These are phyloP conservation scores for Chernovozyma aurita DNA, from an alignment of 1,139 yeast genomes.

Conservation along the genomic window DNA sequence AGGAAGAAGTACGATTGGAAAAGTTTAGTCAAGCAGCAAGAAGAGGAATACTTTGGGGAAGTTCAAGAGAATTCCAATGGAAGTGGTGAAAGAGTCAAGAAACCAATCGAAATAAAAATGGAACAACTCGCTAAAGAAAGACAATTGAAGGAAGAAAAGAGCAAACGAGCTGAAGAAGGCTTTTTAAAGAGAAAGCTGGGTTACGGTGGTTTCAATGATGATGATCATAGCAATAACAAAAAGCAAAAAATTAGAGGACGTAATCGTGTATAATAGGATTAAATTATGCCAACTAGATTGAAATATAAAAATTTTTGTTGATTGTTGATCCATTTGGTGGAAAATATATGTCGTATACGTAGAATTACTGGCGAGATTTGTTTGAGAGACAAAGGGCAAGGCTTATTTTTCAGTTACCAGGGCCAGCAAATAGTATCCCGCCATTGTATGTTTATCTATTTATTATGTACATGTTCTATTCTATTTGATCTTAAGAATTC, in stretches of 20 bases:
- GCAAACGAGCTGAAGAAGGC: slow-evolving; percentile 12
- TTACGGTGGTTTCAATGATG: slow-evolving; percentile 12
- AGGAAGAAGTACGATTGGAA: slow-evolving; percentile 86
- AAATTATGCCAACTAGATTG: too few species aligned
- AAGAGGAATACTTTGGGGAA: slow-evolving; percentile 41
- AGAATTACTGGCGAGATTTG: too few species aligned
- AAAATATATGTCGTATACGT: too few species aligned
- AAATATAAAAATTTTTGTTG: too few species aligned
- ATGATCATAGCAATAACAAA: slow-evolving; percentile 10
- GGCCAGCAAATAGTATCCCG: too few species aligned
- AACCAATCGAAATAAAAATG: slow-evolving; percentile 43
- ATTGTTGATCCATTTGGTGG: too few species aligned
- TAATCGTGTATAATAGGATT: slow-evolving; percentile 15
- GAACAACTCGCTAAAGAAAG: slow-evolving; percentile 35
- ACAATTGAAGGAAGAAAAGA: slow-evolving; percentile 24
- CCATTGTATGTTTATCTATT: too few species aligned
- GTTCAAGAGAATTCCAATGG: slow-evolving; percentile 13
- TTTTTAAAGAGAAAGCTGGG: slow-evolving; percentile 13
- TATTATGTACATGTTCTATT: too few species aligned
- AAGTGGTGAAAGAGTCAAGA: slow-evolving; percentile 21
- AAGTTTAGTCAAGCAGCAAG: slow-evolving; percentile 64
- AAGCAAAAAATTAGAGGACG: slow-evolving; percentile 28
- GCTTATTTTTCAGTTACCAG: too few species aligned
- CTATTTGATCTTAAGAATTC: too few species aligned
- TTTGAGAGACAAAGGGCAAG: too few species aligned